Evolutionary conservation across 2,329 filamentous ascomycete species (phyloP).

Genomic region (Coniochaeta ligniaria): DNA sequence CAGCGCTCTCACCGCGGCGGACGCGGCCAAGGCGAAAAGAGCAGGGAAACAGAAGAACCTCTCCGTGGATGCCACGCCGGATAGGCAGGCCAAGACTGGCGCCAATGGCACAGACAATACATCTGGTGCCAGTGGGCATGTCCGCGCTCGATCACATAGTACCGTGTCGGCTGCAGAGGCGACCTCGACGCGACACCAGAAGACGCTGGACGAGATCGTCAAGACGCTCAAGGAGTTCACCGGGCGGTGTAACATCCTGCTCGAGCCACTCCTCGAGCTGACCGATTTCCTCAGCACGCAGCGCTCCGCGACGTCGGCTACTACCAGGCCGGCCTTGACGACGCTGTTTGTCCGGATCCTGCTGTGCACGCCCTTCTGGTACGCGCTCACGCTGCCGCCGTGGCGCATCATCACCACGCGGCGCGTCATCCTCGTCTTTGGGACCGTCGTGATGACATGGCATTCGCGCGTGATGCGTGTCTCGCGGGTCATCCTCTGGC

Average conservation of each 20-base stretch:
- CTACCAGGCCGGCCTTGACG: slow-evolving; percentile 81
- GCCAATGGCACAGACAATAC: slow-evolving; percentile 18
- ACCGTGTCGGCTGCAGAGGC: slow-evolving; percentile 41
- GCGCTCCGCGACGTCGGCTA: slow-evolving; percentile 82
- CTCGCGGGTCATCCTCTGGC: slow-evolving; percentile 81
- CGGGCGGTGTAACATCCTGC: slow-evolving; percentile 80
- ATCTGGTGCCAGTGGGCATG: slow-evolving; percentile 8
- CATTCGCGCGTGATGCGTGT: slow-evolving; percentile 84
- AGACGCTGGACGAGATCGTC: slow-evolving; percentile 94
- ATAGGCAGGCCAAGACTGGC: slow-evolving; percentile 11
- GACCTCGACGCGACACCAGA: slow-evolving; percentile 70
- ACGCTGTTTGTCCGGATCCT: slow-evolving; percentile 85
- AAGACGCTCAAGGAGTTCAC: slow-evolving; percentile 89
- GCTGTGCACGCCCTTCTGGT: slow-evolving; percentile 83
- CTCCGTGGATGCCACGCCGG: slow-evolving; percentile 15
- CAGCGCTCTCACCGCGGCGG: slow-evolving; percentile 13
- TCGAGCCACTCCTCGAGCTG: slow-evolving; percentile 81
- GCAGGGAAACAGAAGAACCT: slow-evolving; percentile 18
- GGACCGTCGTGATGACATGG: slow-evolving; percentile 84
- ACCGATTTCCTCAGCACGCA: slow-evolving; percentile 93
- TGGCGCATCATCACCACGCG: slow-evolving; percentile 80
- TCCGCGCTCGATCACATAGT: background rate
- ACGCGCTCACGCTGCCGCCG: slow-evolving; percentile 73
- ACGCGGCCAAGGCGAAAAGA: slow-evolving; percentile 12
- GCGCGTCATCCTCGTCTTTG: slow-evolving; percentile 75